A percentile compares a stretch with the other conserved stretches of the same genome.
These are phyloP conservation scores for Aspergillus ibericus DNA, from an alignment of 2,329 filamentous ascomycete genomes.

Conservation along the genomic window DNA sequence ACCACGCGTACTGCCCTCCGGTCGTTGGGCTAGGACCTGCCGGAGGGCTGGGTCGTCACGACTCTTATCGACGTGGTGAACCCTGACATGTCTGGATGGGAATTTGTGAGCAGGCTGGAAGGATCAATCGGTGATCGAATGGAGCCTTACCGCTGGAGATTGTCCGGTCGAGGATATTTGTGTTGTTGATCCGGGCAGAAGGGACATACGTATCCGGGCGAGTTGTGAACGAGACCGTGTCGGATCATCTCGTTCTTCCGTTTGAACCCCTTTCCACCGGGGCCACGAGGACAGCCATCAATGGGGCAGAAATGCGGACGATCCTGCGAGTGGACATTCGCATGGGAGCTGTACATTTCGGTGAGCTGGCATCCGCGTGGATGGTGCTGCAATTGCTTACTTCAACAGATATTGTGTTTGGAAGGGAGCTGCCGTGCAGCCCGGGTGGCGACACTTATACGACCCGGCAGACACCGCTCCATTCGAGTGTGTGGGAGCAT, in stretches of 20 bases:
- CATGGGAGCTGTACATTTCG: constrained; percentile 43
- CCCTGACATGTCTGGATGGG: constrained; percentile 75
- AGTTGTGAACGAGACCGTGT: constrained; percentile 88
- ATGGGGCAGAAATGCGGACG: constrained; percentile 66
- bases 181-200: constrained; percentile 94
- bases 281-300: constrained; percentile 56
- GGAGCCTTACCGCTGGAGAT: constrained; percentile 76
- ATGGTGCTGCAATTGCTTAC: constrained; percentile 42
- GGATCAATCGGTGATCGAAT: background rate
- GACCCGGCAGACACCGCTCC: constrained; percentile 28
- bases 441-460: constrained; percentile 57
- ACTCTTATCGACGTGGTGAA: constrained; percentile 86
- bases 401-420: constrained; percentile 66
- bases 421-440: constrained; percentile 60
- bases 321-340: constrained; percentile 63
- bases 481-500: constrained; percentile 25
- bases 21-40: constrained; percentile 80
- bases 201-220: constrained; percentile 91
- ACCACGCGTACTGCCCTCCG: constrained; percentile 79
- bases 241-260: constrained; percentile 70
- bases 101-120: constrained; percentile 4
- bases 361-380: background rate
- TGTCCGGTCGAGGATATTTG: constrained; percentile 92
- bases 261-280: constrained; percentile 67
- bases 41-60: constrained; percentile 81